phyloP scores from a whole-genome alignment of 805 yeast genomes.

The Wickerhamomyces strasburgensis region DNA sequence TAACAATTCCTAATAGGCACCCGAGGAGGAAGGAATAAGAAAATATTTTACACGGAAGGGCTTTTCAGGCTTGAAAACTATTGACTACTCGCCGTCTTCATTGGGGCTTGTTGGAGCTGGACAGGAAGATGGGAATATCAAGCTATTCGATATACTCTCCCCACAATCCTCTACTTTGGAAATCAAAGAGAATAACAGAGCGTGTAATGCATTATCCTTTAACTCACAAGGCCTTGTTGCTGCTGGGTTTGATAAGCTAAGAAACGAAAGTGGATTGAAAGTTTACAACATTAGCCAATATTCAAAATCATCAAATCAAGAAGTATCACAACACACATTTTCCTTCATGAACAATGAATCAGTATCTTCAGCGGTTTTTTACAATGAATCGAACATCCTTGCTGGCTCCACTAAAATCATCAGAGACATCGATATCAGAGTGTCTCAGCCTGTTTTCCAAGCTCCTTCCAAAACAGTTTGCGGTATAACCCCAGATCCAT shows the following conservation, averaged over 20 bases:
- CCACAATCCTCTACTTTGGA: constrained; percentile 20
- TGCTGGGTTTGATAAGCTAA: constrained; percentile 63
- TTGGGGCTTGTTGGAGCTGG: constrained; percentile 71
- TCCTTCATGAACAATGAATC: constrained; percentile 71
- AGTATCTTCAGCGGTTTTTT: constrained; percentile 61
- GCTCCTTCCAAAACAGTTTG: constrained; percentile 69
- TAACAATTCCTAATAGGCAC: constrained; percentile 10
- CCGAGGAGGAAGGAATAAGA: constrained; percentile 42
- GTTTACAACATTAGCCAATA: constrained; percentile 75
- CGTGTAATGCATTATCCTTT: constrained; percentile 72
- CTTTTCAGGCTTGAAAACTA: constrained; percentile 63
- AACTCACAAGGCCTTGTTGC: constrained; percentile 63
- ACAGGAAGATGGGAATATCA: constrained; percentile 61
- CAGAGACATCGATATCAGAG: constrained; percentile 71
- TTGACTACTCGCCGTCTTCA: constrained; percentile 51
- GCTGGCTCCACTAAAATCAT: constrained; percentile 75
- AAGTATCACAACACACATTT: constrained; percentile 47
- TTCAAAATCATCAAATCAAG: constrained; percentile 41
- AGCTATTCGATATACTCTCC: constrained; percentile 53
- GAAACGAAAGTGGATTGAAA: constrained; percentile 63
- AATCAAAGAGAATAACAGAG: constrained; percentile 50
- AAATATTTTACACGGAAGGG: constrained; percentile 54
- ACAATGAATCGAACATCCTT: constrained; percentile 55
- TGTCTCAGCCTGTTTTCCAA: constrained; percentile 62
- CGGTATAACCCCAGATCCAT: constrained; percentile 66